phyloP scores from a whole-genome alignment of 352 stramenopile genomes.

The Phytophthora sp. region DNA sequence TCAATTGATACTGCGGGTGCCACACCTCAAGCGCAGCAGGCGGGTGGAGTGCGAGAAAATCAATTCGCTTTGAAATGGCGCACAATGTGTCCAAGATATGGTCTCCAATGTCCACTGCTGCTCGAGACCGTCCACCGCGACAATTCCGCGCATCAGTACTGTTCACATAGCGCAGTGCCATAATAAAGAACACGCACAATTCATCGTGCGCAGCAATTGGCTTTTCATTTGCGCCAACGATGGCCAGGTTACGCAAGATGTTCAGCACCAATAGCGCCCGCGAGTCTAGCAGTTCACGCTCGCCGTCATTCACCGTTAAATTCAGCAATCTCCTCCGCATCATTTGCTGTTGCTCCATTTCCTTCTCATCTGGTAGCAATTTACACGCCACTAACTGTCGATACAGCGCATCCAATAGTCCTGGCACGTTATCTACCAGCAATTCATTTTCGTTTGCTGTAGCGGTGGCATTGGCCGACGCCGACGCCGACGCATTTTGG shows the following conservation, averaged over 20 bases:
- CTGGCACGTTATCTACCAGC: constrained; percentile 69
- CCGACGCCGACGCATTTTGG: constrained; percentile 7
- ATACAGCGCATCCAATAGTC: constrained; percentile 77
- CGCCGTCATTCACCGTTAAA: constrained; percentile 42
- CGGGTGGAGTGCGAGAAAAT: constrained; percentile 71
- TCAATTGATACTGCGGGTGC: constrained; percentile 66
- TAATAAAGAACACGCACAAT: constrained; percentile 65
- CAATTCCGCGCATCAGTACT: constrained; percentile 33
- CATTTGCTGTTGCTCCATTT: constrained; percentile 20
- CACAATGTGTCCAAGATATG: constrained; percentile 81
- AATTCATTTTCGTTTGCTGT: constrained; percentile 61
- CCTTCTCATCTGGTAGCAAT: constrained; percentile 45
- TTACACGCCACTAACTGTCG: constrained; percentile 65
- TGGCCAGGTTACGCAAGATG: constrained; percentile 79
- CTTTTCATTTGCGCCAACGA: constrained; percentile 76
- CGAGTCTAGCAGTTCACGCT: constrained; percentile 64
- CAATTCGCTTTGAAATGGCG: constrained; percentile 70
- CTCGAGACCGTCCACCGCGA: constrained; percentile 29
- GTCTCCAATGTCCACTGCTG: constrained; percentile 60
- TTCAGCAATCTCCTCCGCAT: constrained; percentile 54
- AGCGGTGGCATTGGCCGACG: constrained; percentile 27
- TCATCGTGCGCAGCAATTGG: constrained; percentile 71
- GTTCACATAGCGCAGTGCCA: constrained; percentile 55
- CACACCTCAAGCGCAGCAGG: constrained; percentile 58
- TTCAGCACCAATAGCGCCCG: constrained; percentile 69